Evolutionary conservation across 2,329 filamentous ascomycete genomes (phyloP).

Genomic region (Nothophaeocryptopus gaeumannii): DNA sequence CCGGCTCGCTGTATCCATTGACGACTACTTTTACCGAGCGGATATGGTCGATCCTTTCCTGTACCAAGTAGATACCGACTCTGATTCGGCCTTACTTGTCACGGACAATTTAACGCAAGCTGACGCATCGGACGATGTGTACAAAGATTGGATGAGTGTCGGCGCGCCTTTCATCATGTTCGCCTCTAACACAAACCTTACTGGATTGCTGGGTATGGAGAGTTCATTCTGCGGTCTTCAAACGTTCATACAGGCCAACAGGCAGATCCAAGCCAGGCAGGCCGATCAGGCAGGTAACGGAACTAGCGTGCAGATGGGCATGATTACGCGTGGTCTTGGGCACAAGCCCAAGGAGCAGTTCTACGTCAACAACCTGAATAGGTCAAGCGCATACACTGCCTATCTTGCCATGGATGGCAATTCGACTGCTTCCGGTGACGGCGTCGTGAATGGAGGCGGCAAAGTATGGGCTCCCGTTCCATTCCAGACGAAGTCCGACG

Average conservation of each 20-base stretch:
- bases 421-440: constrained; percentile 53
- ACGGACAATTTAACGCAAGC: constrained; percentile 67
- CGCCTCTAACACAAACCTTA: constrained; percentile 61
- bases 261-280: constrained; percentile 58
- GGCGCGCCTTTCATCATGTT: constrained; percentile 70
- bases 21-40: constrained; percentile 70
- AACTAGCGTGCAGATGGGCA: constrained; percentile 49
- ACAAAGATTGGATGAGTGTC: constrained; percentile 57
- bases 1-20: constrained; percentile 77
- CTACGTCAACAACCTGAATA: constrained; percentile 72
- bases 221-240: constrained; percentile 78
- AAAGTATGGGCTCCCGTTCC: constrained; percentile 66
- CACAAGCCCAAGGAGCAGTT: constrained; percentile 82
- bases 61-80: constrained; percentile 82
- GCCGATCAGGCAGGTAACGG: constrained; percentile 47
- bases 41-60: constrained; percentile 58
- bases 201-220: constrained; percentile 64
- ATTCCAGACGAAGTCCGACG: constrained; percentile 78
- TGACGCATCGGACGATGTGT: constrained; percentile 46
- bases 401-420: constrained; percentile 64
- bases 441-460: constrained; percentile 68
- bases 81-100: constrained; percentile 71
- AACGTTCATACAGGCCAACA: constrained; percentile 56
- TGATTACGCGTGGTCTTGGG: constrained; percentile 66
- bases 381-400: constrained; percentile 67